phyloP scores from a whole-genome alignment of 75 land plant genomes.

The Chamaecyparis obtusa region DNA sequence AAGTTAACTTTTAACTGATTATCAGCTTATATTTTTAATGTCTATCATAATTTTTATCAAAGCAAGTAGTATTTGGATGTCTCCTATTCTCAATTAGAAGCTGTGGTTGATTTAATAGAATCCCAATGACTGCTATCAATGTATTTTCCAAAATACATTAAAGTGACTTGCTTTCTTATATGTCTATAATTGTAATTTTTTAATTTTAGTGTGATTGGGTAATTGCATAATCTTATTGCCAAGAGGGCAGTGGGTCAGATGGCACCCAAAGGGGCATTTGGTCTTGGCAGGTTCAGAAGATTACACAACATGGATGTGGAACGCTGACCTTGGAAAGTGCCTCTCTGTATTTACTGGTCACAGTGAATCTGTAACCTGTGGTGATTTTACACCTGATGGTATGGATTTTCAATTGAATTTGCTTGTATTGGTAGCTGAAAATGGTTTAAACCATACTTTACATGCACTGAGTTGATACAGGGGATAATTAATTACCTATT shows the following conservation, averaged over 20 bases:
- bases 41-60: too few species aligned
- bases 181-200: not conserved
- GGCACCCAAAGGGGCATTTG: constrained; percentile 96
- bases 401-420: constrained; percentile 1
- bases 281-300: constrained; percentile 95
- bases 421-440: not conserved
- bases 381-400: constrained; percentile 98
- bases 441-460: not conserved
- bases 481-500: not conserved
- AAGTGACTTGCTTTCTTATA: not conserved
- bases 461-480: not conserved
- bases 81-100: too few species aligned
- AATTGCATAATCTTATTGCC: not conserved
- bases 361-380: constrained; percentile 80
- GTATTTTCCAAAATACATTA: not conserved
- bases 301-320: constrained; percentile 91
- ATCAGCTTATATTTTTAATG: too few species aligned
- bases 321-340: constrained; percentile 68
- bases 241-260: constrained; percentile 74
- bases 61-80: too few species aligned
- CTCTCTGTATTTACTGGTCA: constrained; percentile 82
- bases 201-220: not conserved
- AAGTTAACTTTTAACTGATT: not conserved
- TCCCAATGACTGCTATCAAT: not conserved
- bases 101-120: too few species aligned